Evolutionary conservation across 805 yeast species (phyloP).

Genomic region (Yarrowia sp.): DNA sequence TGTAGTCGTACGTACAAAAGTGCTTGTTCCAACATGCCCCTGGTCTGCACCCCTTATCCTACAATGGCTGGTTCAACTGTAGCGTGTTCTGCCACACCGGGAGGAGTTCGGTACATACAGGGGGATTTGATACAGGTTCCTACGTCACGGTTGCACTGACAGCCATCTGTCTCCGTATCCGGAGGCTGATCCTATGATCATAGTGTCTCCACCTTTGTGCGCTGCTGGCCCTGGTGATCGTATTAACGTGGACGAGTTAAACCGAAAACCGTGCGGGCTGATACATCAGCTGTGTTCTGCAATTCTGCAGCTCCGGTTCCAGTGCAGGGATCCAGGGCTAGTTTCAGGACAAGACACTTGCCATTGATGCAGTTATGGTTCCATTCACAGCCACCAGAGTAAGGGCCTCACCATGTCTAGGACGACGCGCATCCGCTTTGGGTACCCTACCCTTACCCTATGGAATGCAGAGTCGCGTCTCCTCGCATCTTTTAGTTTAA

Average conservation of each 20-base stretch:
- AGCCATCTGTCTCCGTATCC: background rate
- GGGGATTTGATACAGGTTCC: background rate
- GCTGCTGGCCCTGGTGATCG: background rate
- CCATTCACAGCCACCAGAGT: too few species aligned
- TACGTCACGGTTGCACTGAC: background rate
- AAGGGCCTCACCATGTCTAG: background rate
- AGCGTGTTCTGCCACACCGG: background rate
- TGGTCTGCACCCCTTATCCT: background rate
- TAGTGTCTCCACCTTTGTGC: background rate
- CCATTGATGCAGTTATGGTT: too few species aligned
- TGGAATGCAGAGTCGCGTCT: constrained; percentile 24
- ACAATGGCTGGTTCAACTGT: background rate
- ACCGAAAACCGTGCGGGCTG: background rate
- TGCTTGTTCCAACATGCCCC: background rate
- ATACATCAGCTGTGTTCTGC: too few species aligned
- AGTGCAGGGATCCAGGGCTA: too few species aligned
- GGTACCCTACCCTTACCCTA: background rate
- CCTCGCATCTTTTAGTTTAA: background rate
- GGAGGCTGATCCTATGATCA: background rate
- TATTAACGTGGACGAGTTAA: background rate
- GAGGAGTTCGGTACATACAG: background rate
- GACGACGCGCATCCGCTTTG: background rate
- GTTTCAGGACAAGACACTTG: too few species aligned
- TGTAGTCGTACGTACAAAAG: background rate
- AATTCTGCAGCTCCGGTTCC: too few species aligned